Percentiles rank a stretch among this genome's conserved stretches.
phyloP scores from a whole-genome alignment of 2,329 filamentous ascomycete species.

The Sporothrix curviconia region DNA sequence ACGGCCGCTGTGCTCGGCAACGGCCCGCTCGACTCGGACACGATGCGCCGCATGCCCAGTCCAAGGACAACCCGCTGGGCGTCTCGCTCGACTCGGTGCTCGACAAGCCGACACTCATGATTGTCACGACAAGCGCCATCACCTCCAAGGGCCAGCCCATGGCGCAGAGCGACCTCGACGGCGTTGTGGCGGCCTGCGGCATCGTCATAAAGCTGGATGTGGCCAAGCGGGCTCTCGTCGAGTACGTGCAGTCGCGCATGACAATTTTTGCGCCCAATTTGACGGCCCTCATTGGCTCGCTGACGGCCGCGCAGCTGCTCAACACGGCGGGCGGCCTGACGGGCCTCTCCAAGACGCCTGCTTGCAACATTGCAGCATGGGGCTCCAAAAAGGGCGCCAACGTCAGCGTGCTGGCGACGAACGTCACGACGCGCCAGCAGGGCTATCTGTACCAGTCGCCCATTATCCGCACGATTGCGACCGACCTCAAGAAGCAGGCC shows the following conservation, averaged over 20 bases:
- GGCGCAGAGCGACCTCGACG: slow-evolving; percentile 64
- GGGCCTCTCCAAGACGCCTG: slow-evolving; percentile 82
- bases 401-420: slow-evolving; percentile 75
- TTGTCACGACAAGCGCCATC: slow-evolving; percentile 89
- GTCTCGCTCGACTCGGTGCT: slow-evolving; percentile 72
- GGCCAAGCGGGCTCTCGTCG: slow-evolving; percentile 78
- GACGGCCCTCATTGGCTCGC: slow-evolving; percentile 80
- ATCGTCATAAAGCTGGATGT: slow-evolving; percentile 83
- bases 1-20: slow-evolving; percentile 90
- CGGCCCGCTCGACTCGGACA: slow-evolving; percentile 73
- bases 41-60: slow-evolving; percentile 75
- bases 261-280: slow-evolving; percentile 92
- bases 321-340: slow-evolving; percentile 87
- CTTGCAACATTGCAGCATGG: slow-evolving; percentile 86
- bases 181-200: slow-evolving; percentile 71
- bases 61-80: slow-evolving; percentile 70
- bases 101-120: slow-evolving; percentile 87
- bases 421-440: slow-evolving; percentile 83
- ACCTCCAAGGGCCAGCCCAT: slow-evolving; percentile 78
- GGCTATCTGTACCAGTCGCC: slow-evolving; percentile 90
- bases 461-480: slow-evolving; percentile 77
- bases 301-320: slow-evolving; percentile 92
- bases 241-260: slow-evolving; percentile 97
- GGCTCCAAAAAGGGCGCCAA: slow-evolving; percentile 82
- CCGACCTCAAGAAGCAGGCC: slow-evolving; percentile 83